These are phyloP conservation scores for Purshia tridentata DNA, from an alignment of 306 rosid species.

Conservation along the genomic window DNA sequence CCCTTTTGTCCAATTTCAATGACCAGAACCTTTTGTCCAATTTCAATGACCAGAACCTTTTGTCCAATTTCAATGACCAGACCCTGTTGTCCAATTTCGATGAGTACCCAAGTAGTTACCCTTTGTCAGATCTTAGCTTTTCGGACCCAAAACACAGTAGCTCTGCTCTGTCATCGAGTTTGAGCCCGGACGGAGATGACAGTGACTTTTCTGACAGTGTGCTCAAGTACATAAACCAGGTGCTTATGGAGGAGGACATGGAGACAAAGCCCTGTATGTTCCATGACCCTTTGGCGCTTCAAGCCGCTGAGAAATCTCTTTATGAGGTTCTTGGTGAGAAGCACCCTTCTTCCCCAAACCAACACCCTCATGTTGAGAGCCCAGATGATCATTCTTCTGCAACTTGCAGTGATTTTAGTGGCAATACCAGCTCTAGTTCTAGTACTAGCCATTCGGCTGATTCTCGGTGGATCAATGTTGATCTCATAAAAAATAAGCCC, in stretches of 20 bases:
- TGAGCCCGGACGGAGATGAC: constrained; percentile 36
- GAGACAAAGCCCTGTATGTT: constrained; percentile 50
- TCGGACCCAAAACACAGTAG: neutral
- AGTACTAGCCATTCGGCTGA: constrained; percentile 28
- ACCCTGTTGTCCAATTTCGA: constrained; percentile 21
- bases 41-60: too few relatives aligned
- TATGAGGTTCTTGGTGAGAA: constrained; percentile 42
- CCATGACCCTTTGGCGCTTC: constrained; percentile 50
- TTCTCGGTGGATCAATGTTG: constrained; percentile 23
- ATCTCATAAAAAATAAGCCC: constrained; percentile 32
- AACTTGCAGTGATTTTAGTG: constrained; percentile 27
- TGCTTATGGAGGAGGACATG: constrained; percentile 64
- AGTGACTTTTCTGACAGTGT: constrained; percentile 37
- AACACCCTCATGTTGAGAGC: constrained; percentile 44
- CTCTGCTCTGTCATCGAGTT: constrained; percentile 12
- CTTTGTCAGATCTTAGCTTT: constrained; percentile 22
- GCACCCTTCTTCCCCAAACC: constrained; percentile 33
- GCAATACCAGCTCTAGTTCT: constrained; percentile 25
- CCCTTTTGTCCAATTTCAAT: too few relatives aligned
- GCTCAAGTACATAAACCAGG: constrained; percentile 51
- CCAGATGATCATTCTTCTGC: constrained; percentile 31
- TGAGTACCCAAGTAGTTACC: constrained; percentile 21
- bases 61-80: neutral
- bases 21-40: too few relatives aligned
- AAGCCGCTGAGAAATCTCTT: constrained; percentile 53